A percentile compares a stretch with the other conserved stretches of the same genome.
phyloP scores from a whole-genome alignment of 2,329 filamentous ascomycete genomes.

The Fonsecaea multimorphosa region DNA sequence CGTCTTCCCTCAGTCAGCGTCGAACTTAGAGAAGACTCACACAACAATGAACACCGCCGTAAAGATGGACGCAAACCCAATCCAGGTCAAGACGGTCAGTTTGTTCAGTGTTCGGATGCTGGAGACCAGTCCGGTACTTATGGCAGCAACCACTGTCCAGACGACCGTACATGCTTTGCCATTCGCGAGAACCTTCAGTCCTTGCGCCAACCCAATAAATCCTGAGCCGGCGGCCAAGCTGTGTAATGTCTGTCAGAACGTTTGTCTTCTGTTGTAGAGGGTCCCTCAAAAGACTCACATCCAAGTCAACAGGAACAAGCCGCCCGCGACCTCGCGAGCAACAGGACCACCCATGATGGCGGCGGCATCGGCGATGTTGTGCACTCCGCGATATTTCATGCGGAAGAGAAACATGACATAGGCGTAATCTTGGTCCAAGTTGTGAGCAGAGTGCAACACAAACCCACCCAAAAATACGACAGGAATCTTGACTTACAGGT shows the following conservation, averaged over 20 bases:
- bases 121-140: conserved; percentile 38
- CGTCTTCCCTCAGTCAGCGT: conserved; percentile 32
- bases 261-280: background rate
- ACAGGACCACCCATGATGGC: conserved; percentile 60
- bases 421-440: conserved; percentile 14
- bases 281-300: conserved; percentile 43
- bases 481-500: conserved; percentile 56
- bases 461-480: too few relatives aligned
- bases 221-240: conserved; percentile 46
- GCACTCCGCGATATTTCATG: conserved; percentile 57
- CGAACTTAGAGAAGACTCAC: conserved; percentile 5
- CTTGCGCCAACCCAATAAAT: conserved; percentile 51
- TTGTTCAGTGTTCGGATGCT: conserved; percentile 43
- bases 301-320: conserved; percentile 45
- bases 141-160: conserved; percentile 40
- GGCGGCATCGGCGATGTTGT: conserved; percentile 65
- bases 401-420: conserved; percentile 57
- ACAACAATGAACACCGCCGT: conserved; percentile 47
- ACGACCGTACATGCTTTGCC: conserved; percentile 45
- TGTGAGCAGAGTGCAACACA: conserved; percentile 6
- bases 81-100: conserved; percentile 65
- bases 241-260: background rate
- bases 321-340: conserved; percentile 47
- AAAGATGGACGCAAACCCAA: conserved; percentile 65
- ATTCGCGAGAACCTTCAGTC: conserved; percentile 49